These are phyloP conservation scores for Wickerhamomyces rabaulensis DNA, from an alignment of 805 yeast genomes.

Conservation along the genomic window DNA sequence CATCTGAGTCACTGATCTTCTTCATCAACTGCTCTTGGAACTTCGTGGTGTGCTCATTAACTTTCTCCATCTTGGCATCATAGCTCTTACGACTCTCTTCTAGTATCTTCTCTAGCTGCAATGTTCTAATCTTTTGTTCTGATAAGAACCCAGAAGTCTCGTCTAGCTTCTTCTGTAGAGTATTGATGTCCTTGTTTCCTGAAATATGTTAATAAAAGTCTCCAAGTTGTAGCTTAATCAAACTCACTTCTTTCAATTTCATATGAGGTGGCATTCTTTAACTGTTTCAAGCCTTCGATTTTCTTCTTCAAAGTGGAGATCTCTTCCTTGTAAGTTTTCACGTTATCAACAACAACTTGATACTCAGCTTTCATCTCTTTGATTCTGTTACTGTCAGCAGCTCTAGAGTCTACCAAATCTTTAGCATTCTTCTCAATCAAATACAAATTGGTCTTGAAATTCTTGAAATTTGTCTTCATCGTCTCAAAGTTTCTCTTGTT, in stretches of 20 bases:
- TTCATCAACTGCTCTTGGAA: slow-evolving; percentile 2
- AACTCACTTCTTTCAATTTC: slow-evolving; percentile 19
- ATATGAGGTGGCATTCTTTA: slow-evolving; percentile 17
- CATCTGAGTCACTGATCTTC: slow-evolving; percentile 4
- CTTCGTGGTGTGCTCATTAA: not conserved
- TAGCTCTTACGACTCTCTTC: slow-evolving; percentile 16
- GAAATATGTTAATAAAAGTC: slow-evolving; percentile 14
- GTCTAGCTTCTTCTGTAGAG: slow-evolving; percentile 32
- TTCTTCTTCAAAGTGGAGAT: slow-evolving; percentile 17
- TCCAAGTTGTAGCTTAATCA: not conserved
- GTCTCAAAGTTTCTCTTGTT: slow-evolving; percentile 21
- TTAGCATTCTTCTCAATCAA: slow-evolving; percentile 20
- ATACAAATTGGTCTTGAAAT: slow-evolving; percentile 19
- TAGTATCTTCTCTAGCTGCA: slow-evolving; percentile 21
- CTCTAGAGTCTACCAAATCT: slow-evolving; percentile 21
- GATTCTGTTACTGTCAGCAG: slow-evolving; percentile 17
- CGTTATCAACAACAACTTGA: slow-evolving; percentile 10
- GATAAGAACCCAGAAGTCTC: slow-evolving; percentile 41
- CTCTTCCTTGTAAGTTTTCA: slow-evolving; percentile 20
- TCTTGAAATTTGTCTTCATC: slow-evolving; percentile 18
- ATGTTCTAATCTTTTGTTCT: slow-evolving; percentile 38
- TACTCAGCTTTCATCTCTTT: slow-evolving; percentile 22
- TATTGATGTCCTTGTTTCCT: slow-evolving; percentile 29
- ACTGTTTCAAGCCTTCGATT: slow-evolving; percentile 22
- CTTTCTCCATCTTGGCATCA: slow-evolving; percentile 9